These are phyloP conservation scores for Phalaenopsis equestris DNA, from an alignment of 106 monocot species.

Conservation along the genomic window DNA sequence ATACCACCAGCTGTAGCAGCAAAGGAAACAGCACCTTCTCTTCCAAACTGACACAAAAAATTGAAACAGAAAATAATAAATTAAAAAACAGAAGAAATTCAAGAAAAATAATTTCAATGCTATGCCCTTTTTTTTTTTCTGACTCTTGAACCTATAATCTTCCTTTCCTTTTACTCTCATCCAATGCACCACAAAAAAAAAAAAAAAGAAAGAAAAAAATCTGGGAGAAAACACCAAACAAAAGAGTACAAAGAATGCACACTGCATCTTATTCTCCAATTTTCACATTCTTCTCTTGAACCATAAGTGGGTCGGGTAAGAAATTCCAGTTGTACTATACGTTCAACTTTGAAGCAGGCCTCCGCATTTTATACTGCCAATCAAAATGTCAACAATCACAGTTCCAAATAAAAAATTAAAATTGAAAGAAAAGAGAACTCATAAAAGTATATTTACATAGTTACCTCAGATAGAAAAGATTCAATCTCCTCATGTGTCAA, in stretches of 20 bases:
- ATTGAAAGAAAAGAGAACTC: not conserved
- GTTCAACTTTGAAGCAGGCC: not conserved
- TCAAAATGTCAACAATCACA: not conserved
- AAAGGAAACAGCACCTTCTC: no score
- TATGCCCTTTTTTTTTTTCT: no score
- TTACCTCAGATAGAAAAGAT: slow-evolving; percentile 22
- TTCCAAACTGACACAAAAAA: no score
- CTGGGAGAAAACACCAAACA: not conserved
- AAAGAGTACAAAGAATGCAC: not conserved
- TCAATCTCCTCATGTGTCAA: slow-evolving; percentile 22
- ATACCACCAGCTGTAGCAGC: no score
- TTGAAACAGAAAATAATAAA: no score
- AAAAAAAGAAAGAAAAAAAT: not conserved
- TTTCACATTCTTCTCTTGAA: not conserved
- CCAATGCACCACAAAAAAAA: not conserved
- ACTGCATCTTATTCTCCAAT: not conserved
- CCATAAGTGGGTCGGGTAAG: not conserved
- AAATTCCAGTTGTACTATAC: not conserved
- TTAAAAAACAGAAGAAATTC: no score
- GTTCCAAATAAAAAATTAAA: not conserved
- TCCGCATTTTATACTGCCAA: slow-evolving; percentile 2
- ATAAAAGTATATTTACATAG: not conserved
- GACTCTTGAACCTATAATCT: no score
- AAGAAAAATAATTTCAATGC: no score
- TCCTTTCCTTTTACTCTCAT: no score